phyloP scores from a whole-genome alignment of 169 alveolate genomes.

The Cryptosporidium tyzzeri region DNA sequence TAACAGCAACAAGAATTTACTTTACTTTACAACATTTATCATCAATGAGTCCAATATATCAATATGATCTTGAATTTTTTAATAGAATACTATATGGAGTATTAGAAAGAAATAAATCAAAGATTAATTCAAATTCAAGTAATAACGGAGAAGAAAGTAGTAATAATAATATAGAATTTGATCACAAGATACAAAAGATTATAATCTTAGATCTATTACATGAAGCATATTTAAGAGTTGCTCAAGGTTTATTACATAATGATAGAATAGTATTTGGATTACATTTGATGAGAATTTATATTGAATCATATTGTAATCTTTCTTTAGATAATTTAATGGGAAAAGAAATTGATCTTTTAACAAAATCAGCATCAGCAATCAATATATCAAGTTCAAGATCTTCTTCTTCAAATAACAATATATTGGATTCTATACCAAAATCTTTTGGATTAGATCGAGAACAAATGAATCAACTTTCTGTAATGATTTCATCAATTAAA shows the following conservation, averaged over 20 bases:
- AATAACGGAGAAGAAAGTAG: conserved; percentile 48
- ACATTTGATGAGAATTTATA: conserved; percentile 31
- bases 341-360: conserved; percentile 18
- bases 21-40: conserved; percentile 88
- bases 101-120: conserved; percentile 35
- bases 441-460: conserved; percentile 21
- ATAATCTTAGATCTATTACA: conserved; percentile 3
- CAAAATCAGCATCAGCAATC: conserved; percentile 33
- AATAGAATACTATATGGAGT: conserved; percentile 89
- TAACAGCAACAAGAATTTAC: conserved; percentile 90
- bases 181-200: neutral
- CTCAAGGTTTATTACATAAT: conserved; percentile 69
- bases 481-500: conserved; percentile 11
- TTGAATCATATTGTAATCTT: conserved; percentile 29
- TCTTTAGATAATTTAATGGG: conserved; percentile 27
- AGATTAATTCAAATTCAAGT: conserved; percentile 7
- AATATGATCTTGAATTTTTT: conserved; percentile 92
- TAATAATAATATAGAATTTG: conserved; percentile 26
- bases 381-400: neutral
- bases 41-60: conserved; percentile 91
- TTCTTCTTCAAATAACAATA: neutral
- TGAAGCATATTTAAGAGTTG: conserved; percentile 46
- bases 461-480: conserved; percentile 12
- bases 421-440: conserved; percentile 18
- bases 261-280: conserved; percentile 76